phyloP scores from a whole-genome alignment of 2,329 filamentous ascomycete species.

The Hypoxylon sp. region DNA sequence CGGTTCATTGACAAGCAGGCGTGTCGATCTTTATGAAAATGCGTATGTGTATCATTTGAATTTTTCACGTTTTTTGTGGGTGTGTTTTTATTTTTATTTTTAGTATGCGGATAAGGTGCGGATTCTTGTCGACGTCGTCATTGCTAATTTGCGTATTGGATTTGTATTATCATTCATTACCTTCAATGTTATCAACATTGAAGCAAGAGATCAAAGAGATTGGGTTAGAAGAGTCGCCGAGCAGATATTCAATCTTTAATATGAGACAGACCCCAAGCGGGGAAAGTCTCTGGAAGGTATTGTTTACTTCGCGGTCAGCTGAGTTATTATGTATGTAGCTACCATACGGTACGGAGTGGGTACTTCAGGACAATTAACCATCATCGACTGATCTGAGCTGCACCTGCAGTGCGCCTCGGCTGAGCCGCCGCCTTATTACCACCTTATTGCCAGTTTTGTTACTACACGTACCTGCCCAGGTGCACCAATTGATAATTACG shows the following conservation, averaged over 20 bases:
- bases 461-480: background rate
- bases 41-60: conserved; percentile 31
- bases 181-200: too few species aligned
- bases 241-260: conserved; percentile 16
- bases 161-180: conserved; percentile 2
- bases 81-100: conserved; percentile 5
- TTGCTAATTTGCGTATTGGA: conserved; percentile 14
- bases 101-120: conserved; percentile 15
- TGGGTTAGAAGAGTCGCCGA: conserved; percentile 5
- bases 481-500: background rate
- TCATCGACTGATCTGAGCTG: conserved; percentile 22
- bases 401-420: conserved; percentile 38
- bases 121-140: conserved; percentile 22
- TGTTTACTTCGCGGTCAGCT: conserved; percentile 20
- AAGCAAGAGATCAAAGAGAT: background rate
- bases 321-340: conserved; percentile 20
- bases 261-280: conserved; percentile 16
- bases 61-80: conserved; percentile 30
- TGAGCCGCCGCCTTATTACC: conserved; percentile 40
- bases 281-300: conserved; percentile 13
- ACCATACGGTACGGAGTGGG: conserved; percentile 14
- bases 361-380: conserved; percentile 15
- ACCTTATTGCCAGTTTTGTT: conserved; percentile 15
- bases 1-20: conserved; percentile 27
- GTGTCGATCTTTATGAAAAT: conserved; percentile 45